Conservation (phyloP, 1,284 basidiomycete species). For the Microbotryum violaceum region DNA sequence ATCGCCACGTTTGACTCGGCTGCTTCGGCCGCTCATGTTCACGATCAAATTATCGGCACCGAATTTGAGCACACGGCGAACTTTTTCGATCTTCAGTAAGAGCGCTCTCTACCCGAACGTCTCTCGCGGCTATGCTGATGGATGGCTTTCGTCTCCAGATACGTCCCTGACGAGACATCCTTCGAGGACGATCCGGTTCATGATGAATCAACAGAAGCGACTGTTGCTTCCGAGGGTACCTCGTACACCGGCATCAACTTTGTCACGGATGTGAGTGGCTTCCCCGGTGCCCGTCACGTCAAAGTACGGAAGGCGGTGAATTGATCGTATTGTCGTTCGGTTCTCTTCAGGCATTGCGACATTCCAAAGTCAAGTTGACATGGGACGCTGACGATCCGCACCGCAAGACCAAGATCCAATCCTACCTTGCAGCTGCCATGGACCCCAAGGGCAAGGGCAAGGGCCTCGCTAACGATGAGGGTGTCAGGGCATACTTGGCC, state of each 20-base stretch:
- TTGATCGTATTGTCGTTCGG: too few relatives aligned
- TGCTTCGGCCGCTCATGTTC: slow-evolving; percentile 70
- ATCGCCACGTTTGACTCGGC: slow-evolving; percentile 80
- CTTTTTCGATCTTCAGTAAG: slow-evolving; percentile 69
- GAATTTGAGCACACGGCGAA: slow-evolving; percentile 97
- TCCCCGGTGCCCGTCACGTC: background rate
- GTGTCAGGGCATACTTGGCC: slow-evolving; percentile 78
- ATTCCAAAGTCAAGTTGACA: slow-evolving; percentile 94
- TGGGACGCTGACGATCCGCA: slow-evolving; percentile 98
- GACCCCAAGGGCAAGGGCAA: slow-evolving; percentile 32
- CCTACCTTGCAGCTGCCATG: slow-evolving; percentile 32
- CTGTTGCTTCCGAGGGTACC: slow-evolving; percentile 53
- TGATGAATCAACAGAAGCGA: slow-evolving; percentile 54
- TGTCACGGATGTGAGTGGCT: slow-evolving; percentile 69
- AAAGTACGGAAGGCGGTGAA: background rate
- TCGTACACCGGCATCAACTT: slow-evolving; percentile 80
- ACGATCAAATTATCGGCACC: slow-evolving; percentile 82
- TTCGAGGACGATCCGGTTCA: slow-evolving; percentile 65
- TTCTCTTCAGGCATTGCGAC: slow-evolving; percentile 72
- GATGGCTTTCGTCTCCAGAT: slow-evolving; percentile 47
- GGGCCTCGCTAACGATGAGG: slow-evolving; percentile 70
- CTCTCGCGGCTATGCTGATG: background rate
- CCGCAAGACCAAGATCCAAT: slow-evolving; percentile 49
- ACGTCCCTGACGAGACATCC: slow-evolving; percentile 83
- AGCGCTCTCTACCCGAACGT: slow-evolving; percentile 8